Percentiles rank a stretch among this genome's conserved stretches.
Evolutionary conservation across 768 basidiomycete species (phyloP).

Genomic region (Tylopilus subfusipes): DNA sequence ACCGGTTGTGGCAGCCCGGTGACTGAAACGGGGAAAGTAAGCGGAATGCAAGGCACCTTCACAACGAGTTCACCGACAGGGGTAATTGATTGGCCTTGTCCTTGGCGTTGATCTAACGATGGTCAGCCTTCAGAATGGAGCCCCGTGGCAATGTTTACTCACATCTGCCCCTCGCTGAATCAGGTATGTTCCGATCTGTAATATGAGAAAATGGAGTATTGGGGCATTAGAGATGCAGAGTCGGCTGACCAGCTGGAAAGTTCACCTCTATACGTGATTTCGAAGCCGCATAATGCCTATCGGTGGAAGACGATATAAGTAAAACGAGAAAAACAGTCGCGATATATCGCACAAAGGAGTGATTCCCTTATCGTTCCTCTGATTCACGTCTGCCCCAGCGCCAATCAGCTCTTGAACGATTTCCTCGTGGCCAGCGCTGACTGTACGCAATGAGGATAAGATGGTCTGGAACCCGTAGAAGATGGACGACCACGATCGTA

Average conservation of each 20-base stretch:
- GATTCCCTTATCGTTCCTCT: slow-evolving; percentile 76
- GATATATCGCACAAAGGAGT: slow-evolving; percentile 64
- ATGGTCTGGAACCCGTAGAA: neutral
- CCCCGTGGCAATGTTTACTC: slow-evolving; percentile 38
- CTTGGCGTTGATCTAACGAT: slow-evolving; percentile 80
- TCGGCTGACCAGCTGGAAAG: slow-evolving; percentile 24
- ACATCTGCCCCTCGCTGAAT: slow-evolving; percentile 91
- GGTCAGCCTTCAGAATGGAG: slow-evolving; percentile 30
- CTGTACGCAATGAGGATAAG: slow-evolving; percentile 36
- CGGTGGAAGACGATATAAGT: slow-evolving; percentile 8
- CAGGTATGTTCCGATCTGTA: slow-evolving; percentile 82
- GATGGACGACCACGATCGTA: slow-evolving; percentile 25
- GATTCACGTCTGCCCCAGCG: slow-evolving; percentile 79
- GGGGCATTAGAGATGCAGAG: slow-evolving; percentile 12
- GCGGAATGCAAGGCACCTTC: neutral
- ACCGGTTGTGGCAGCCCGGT: slow-evolving; percentile 95
- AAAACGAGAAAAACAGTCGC: neutral
- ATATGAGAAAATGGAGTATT: slow-evolving; percentile 25
- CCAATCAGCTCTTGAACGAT: slow-evolving; percentile 74
- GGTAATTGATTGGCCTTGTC: slow-evolving; percentile 93
- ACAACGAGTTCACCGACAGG: slow-evolving; percentile 45
- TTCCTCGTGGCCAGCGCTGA: slow-evolving; percentile 76
- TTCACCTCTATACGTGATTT: slow-evolving; percentile 80
- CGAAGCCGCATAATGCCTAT: slow-evolving; percentile 89
- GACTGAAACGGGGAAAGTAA: slow-evolving; percentile 45